Percentiles rank a stretch among this genome's conserved stretches.
These are phyloP conservation scores for Effrenium voratum DNA, from an alignment of 73 alveolate species.

Conservation along the genomic window DNA sequence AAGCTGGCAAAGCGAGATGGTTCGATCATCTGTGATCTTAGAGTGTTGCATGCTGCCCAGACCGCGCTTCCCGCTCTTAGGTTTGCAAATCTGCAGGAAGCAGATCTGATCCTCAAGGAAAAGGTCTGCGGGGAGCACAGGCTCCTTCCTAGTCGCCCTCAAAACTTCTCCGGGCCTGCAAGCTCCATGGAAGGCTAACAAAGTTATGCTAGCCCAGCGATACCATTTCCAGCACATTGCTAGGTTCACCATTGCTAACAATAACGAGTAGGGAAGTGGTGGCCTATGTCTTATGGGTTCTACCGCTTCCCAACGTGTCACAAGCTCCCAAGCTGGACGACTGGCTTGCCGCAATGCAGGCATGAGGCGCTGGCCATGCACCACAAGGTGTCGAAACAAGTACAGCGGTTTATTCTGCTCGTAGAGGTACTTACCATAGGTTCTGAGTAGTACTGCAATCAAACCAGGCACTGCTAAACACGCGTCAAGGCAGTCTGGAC, in stretches of 20 bases:
- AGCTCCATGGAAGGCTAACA: not conserved
- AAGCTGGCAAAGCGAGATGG: not conserved
- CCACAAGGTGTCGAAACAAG: not conserved
- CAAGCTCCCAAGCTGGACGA: not conserved
- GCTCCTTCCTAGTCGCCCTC: not conserved
- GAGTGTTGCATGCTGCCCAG: not conserved
- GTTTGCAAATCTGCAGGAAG: not conserved
- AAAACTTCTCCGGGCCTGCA: slow-evolving; percentile 30
- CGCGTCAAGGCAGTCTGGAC: not conserved
- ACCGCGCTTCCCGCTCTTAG: not conserved
- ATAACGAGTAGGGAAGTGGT: not conserved
- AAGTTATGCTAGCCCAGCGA: not conserved
- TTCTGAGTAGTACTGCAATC: not conserved
- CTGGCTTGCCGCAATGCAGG: not conserved
- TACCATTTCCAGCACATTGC: not conserved
- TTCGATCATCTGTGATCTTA: not conserved
- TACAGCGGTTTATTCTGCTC: not conserved
- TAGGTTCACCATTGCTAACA: not conserved
- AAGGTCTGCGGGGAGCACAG: not conserved
- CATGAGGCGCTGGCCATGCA: not conserved
- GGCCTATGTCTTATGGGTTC: not conserved
- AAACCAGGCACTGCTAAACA: not conserved
- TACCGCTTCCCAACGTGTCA: not conserved
- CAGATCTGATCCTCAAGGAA: not conserved
- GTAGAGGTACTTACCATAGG: not conserved